phyloP scores from a whole-genome alignment of 495 filamentous ascomycete genomes.

The Daldinia caldariorum region DNA sequence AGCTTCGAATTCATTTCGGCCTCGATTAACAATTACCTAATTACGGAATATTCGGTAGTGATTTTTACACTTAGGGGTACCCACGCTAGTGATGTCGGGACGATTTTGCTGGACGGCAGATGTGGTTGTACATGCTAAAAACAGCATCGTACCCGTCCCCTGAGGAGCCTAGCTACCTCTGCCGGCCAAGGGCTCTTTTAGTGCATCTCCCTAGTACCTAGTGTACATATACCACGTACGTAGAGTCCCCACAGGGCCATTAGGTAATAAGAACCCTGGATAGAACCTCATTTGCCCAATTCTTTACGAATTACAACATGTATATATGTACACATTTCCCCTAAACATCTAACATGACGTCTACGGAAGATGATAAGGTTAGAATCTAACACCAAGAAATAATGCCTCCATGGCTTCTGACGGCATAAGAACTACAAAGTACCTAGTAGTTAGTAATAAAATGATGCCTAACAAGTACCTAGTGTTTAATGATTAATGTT shows the following conservation, averaged over 20 bases:
- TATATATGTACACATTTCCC: neutral
- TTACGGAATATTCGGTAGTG: too few species aligned
- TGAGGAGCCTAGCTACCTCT: slow-evolving; percentile 1
- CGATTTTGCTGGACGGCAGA: too few species aligned
- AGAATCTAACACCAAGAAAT: neutral
- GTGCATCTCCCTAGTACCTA: slow-evolving; percentile 8
- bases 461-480: neutral
- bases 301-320: neutral
- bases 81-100: too few species aligned
- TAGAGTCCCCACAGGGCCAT: neutral
- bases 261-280: slow-evolving; percentile 9
- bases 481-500: too few species aligned
- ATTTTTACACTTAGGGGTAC: too few species aligned
- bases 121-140: too few species aligned
- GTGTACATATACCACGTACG: slow-evolving; percentile 7
- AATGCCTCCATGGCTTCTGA: neutral
- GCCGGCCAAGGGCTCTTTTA: neutral
- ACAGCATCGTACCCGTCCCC: slow-evolving; percentile 22
- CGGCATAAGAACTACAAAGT: neutral
- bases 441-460: neutral
- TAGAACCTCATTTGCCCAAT: slow-evolving; percentile 13
- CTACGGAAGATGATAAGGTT: neutral
- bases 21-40: neutral
- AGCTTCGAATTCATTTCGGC: neutral
- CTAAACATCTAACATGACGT: slow-evolving; percentile 27